phyloP scores from a whole-genome alignment of 2,329 filamentous ascomycete genomes.

The Sclerotinia borealis region DNA sequence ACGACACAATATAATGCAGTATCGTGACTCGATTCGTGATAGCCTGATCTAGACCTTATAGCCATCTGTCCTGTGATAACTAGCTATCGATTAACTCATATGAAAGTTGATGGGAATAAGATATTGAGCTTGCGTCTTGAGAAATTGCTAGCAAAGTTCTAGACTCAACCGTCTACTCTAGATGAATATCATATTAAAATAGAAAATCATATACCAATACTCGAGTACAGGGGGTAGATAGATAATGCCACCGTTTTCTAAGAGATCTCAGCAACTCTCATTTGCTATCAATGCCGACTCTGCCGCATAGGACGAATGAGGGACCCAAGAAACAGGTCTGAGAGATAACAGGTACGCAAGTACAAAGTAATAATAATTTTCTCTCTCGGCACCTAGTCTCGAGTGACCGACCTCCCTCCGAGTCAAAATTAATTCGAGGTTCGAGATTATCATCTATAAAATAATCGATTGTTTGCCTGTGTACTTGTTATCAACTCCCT shows the following conservation, averaged over 20 bases:
- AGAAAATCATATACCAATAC: too few species aligned
- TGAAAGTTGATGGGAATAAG: too few species aligned
- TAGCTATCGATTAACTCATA: background rate
- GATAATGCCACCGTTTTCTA: too few species aligned
- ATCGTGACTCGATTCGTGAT: too few species aligned
- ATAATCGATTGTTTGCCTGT: background rate
- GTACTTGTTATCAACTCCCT: background rate
- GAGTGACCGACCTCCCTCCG: background rate
- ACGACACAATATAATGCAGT: background rate
- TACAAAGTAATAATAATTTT: background rate
- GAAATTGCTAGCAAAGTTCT: background rate
- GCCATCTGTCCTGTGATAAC: background rate
- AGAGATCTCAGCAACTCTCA: too few species aligned
- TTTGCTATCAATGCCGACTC: background rate
- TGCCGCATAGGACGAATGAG: background rate
- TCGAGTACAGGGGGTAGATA: too few species aligned
- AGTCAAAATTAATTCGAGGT: background rate
- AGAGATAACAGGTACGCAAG: background rate
- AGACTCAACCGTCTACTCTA: background rate
- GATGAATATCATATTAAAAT: too few species aligned
- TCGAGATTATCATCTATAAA: background rate
- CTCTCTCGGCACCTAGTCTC: too few species aligned
- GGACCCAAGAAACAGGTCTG: background rate
- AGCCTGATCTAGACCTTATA: background rate
- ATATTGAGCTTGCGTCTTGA: background rate